Conservation (phyloP, 352 stramenopile species). For the Phytophthora nicotianae region DNA sequence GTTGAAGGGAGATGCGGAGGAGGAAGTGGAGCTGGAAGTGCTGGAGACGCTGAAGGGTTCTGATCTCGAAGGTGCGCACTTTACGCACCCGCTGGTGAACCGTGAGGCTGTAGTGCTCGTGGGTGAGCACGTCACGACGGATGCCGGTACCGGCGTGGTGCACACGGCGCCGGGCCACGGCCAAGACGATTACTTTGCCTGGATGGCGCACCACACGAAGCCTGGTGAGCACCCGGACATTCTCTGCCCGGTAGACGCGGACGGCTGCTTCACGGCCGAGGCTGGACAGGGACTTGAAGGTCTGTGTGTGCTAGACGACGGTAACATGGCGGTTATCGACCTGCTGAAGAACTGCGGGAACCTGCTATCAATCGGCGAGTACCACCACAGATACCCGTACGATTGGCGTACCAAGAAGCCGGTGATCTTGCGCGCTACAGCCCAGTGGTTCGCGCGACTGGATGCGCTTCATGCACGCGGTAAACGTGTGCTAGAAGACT, state of each 20-base stretch:
- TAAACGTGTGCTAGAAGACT: conserved; percentile 53
- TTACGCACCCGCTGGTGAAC: conserved; percentile 91
- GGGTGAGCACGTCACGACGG: conserved; percentile 97
- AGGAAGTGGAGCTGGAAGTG: conserved; percentile 43
- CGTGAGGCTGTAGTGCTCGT: conserved; percentile 88
- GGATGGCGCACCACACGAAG: conserved; percentile 62
- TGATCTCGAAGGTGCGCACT: conserved; percentile 61
- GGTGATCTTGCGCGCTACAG: conserved; percentile 97
- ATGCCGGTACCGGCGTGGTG: conserved; percentile 98
- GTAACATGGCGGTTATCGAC: conserved; percentile 93
- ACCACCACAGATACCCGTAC: conserved; percentile 97
- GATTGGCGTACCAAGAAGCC: conserved; percentile 99
- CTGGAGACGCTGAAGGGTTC: conserved; percentile 69
- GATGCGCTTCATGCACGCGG: conserved; percentile 91
- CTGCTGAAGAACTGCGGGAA: conserved; percentile 75
- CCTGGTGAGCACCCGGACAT: conserved; percentile 48
- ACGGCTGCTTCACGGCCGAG: conserved; percentile 88
- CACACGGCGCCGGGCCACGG: conserved; percentile 98
- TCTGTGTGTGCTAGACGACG: conserved; percentile 91
- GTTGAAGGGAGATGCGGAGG: conserved; percentile 17
- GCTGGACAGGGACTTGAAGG: conserved; percentile 89
- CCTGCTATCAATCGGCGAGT: conserved; percentile 89
- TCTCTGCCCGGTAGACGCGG: conserved; percentile 69
- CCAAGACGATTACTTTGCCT: conserved; percentile 94
- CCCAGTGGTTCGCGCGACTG: conserved; percentile 98